These are phyloP conservation scores for Aspergillus olivimuriae DNA, from an alignment of 495 filamentous ascomycete species.

Conservation along the genomic window DNA sequence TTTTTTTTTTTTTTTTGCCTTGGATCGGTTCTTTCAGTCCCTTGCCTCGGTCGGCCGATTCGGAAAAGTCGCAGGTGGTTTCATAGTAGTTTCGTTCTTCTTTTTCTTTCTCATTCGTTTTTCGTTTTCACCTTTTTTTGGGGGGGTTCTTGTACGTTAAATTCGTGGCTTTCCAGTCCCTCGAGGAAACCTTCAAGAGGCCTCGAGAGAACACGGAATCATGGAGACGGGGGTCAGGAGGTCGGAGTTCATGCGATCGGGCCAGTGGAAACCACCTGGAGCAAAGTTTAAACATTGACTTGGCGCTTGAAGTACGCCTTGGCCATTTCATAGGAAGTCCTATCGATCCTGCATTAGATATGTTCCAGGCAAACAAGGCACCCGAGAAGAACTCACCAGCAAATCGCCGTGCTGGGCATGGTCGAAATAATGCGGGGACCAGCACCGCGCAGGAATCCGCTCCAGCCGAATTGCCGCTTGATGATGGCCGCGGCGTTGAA, in stretches of 20 bases:
- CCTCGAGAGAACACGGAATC: background rate
- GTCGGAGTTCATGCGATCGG: conserved; percentile 15
- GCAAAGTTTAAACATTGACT: conserved; percentile 17
- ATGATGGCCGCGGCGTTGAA: conserved; percentile 76
- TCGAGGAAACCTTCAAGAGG: background rate
- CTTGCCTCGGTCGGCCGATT: no score
- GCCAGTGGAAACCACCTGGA: background rate
- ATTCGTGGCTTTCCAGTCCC: background rate
- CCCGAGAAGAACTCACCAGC: conserved; percentile 64
- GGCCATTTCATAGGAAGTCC: conserved; percentile 74
- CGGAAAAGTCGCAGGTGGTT: no score
- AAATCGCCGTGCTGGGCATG: conserved; percentile 98
- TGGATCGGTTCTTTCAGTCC: no score
- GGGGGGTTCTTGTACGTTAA: conserved; percentile 3
- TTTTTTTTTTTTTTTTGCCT: no score
- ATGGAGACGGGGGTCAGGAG: background rate
- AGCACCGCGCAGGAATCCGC: conserved; percentile 88
- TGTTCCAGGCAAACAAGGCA: background rate
- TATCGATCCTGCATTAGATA: conserved; percentile 29
- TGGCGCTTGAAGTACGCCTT: conserved; percentile 63
- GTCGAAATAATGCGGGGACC: conserved; percentile 89
- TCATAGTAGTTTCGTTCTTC: background rate
- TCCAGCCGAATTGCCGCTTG: conserved; percentile 72
- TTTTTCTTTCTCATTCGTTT: conserved; percentile 1
- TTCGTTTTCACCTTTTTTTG: no score